Conservation (phyloP, 495 filamentous ascomycete species). For the Penicillium crystallinum region DNA sequence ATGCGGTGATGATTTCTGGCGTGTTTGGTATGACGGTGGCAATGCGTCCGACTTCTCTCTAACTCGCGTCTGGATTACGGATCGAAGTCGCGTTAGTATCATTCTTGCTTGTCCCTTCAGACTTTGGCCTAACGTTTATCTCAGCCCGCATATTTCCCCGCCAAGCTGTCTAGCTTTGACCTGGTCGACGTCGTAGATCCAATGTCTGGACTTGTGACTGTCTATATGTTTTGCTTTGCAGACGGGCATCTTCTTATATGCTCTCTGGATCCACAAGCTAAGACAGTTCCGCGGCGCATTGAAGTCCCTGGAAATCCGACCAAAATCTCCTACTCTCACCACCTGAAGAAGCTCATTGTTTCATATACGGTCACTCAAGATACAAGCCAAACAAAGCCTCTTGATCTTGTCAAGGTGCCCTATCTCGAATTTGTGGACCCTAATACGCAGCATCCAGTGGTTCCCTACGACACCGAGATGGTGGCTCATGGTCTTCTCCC, state of each 20-base stretch:
- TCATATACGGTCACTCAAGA: slow-evolving; percentile 28
- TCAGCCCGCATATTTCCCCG: slow-evolving; percentile 40
- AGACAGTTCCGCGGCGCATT: slow-evolving; percentile 41
- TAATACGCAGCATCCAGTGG: slow-evolving; percentile 27
- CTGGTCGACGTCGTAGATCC: slow-evolving; percentile 14
- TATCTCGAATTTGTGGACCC: slow-evolving; percentile 41
- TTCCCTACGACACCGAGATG: slow-evolving; percentile 1
- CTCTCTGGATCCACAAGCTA: slow-evolving; percentile 27
- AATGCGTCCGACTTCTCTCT: slow-evolving; percentile 23
- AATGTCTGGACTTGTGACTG: slow-evolving; percentile 12
- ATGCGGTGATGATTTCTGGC: slow-evolving; percentile 41
- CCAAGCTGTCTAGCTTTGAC: slow-evolving; percentile 30
- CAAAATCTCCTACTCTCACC: slow-evolving; percentile 38
- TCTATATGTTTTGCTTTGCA: slow-evolving; percentile 40
- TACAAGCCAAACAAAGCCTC: slow-evolving; percentile 18
- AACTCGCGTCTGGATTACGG: slow-evolving; percentile 39
- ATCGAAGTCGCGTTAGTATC: slow-evolving; percentile 39
- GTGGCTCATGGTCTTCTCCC: slow-evolving; percentile 5
- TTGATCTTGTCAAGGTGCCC: slow-evolving; percentile 27
- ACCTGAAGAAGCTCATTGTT: slow-evolving; percentile 38
- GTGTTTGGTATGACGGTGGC: slow-evolving; percentile 23
- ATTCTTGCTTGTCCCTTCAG: not conserved
- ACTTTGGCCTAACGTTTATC: slow-evolving; percentile 7
- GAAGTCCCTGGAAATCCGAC: slow-evolving; percentile 37
- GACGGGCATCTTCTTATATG: slow-evolving; percentile 39